phyloP scores from a whole-genome alignment of 108 stramenopile species.

The Discostella stelligeroides region DNA sequence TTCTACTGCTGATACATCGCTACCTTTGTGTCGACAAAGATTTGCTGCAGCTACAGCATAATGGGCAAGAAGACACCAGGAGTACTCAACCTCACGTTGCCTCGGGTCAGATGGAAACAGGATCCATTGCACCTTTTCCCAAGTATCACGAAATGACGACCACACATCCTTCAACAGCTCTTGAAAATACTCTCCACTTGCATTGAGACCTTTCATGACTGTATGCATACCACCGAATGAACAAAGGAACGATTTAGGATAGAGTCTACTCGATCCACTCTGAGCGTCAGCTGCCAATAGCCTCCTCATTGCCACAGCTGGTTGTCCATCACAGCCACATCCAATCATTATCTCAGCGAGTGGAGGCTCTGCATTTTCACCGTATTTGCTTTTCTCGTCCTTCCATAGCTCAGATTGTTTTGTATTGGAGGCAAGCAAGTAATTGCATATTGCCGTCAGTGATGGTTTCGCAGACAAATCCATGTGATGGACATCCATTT shows the following conservation, averaged over 20 bases:
- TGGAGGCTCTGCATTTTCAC: neutral
- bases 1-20: too few species aligned
- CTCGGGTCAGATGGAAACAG: slow-evolving; percentile 8
- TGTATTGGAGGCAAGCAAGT: too few species aligned
- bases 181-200: slow-evolving; percentile 8
- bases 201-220: slow-evolving; percentile 2
- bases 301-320: too few species aligned
- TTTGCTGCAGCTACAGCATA: neutral
- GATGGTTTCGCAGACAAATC: too few species aligned
- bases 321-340: too few species aligned
- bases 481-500: too few species aligned
- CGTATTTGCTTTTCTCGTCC: neutral
- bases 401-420: neutral
- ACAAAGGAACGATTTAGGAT: too few species aligned
- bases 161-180: slow-evolving; percentile 1
- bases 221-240: slow-evolving; percentile 9
- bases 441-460: too few species aligned
- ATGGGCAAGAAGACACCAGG: slow-evolving; percentile 10
- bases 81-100: slow-evolving; percentile 9
- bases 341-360: too few species aligned
- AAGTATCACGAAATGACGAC: slow-evolving; percentile 4
- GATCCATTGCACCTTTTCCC: slow-evolving; percentile 16
- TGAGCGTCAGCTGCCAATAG: too few species aligned
- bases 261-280: too few species aligned
- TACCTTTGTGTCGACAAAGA: too few species aligned